Base-by-base conservation (phyloP, 2,329 filamentous ascomycete species). In the Aspergillus candidus region DNA sequence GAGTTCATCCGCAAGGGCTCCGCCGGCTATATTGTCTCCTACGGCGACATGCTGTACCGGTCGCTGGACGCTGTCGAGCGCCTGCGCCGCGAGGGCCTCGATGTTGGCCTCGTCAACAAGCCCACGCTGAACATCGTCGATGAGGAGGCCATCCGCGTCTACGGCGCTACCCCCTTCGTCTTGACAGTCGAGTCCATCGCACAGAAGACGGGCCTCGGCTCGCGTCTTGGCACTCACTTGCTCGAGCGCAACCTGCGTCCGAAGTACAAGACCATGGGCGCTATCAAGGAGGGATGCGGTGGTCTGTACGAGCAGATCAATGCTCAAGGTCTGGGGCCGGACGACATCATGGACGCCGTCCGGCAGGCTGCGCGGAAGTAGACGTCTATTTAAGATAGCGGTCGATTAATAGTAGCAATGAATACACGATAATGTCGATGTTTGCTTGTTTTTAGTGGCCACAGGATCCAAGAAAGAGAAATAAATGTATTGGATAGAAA, bases 11-110 rank as follows among this genome's bases (percentile, higher is more conserved):
- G 66, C 18, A 55, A 49, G 29, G 66, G 66, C 2, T 57, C 54
- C 1, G 66, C 62, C 4, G 66, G 66, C 1, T 69, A 69, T 47
- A 56, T 69, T 12, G 56, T 69, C 17, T 55, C 63, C 2, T 68
- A 64, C 36, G 66, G 66, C 15, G 66, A 69, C 41, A 67, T 69
- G 65, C 51, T 69, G 33, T 69, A 68, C 53, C 65, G 66, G 13
- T 63, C 66, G 1, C 47, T 69, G 6, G 66, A 69, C 35, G 66
- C 66, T 0, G 65, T 68, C 27, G 65, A 69, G 51, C 51, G 56
- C 17, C 58, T 69, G 22, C 62, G 64, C 15, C 48, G 59, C 39
- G 55, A 63, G 14, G 66, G 66, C 27, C 46, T 68, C 0, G 63
- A 68, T 37, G 53, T 69, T 3, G 66, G 66, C 40, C 50, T 69